Evolutionary conservation across 225 moss, liverwort and hornwort genomes (phyloP), one percentile per base, ranked within the genome.

Genomic region (Pseudoscleropodium purum): DNA sequence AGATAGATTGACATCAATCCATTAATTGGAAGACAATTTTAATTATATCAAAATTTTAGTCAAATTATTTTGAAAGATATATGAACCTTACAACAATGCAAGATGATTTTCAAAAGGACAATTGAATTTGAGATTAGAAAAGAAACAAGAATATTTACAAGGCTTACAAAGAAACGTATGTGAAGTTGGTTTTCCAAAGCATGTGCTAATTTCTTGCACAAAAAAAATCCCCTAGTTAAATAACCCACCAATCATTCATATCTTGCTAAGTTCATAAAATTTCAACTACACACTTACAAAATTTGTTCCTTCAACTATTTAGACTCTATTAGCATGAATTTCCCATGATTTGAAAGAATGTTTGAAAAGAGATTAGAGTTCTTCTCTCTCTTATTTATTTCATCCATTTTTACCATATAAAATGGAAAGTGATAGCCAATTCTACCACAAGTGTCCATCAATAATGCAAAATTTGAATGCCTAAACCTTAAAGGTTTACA

Each of bases 41-140:
- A 1, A 4, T 47, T 51, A 20, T 29, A 49, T 33, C 49, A 76
- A 52, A 52, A 34, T 36, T 77, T 0, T 23, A 2, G 5, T 52
- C 5, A 52, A 77, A 77, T 8, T 23, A 52, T 21, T 54, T 0
- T 0, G 0, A 56, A 56, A 56, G 14, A 78, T 25, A 4, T 15
- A 25, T 56, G 2, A 37, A 56, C 1, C 2, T 25, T 15, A 25
- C 6, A 0, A 24, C 0, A 25, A 0, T 56, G 6, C 2, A 59
- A 78, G 9, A 37, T 37, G 24, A 24, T 1, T 56, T 37, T 25
- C 0, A 1, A 6, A 37, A 56, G 0, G 78, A 37, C 10, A 37
- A 56, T 37, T 25, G 16, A 78, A 25, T 54, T 37, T 56, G 25
- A 56, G 0, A 54, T 15, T 78, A 37, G 10, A 37, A 56, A 54